These are phyloP conservation scores for Hypsizygus ulmarius DNA, from an alignment of 1,284 basidiomycete genomes.

Conservation along the genomic window DNA sequence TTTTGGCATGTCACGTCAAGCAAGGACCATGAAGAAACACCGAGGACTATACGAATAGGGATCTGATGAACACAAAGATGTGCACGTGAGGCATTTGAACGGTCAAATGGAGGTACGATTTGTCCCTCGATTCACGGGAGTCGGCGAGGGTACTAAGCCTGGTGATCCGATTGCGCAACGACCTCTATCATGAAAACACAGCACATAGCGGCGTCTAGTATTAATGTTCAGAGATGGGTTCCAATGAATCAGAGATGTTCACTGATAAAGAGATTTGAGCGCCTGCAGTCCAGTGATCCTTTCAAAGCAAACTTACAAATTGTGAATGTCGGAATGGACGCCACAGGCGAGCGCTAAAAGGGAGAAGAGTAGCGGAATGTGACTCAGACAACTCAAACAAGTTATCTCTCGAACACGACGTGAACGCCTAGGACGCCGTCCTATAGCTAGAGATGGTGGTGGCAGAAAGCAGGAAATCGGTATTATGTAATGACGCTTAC, in stretches of 20 bases:
- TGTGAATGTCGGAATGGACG: no score
- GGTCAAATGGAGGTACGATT: conserved; percentile 7
- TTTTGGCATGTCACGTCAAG: conserved; percentile 23
- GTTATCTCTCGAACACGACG: no score
- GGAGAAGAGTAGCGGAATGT: no score
- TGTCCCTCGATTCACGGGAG: background rate
- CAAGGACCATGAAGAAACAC: conserved; percentile 11
- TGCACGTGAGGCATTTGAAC: background rate
- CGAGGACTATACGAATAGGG: background rate
- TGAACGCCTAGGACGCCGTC: no score
- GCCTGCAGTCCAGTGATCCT: no score
- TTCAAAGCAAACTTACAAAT: no score
- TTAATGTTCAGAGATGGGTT: no score
- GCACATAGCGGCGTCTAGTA: background rate
- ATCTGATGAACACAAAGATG: background rate
- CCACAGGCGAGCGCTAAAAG: no score
- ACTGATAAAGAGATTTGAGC: no score
- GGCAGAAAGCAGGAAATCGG: background rate
- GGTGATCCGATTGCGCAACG: conserved; percentile 6
- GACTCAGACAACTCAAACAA: no score
- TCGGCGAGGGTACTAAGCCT: background rate
- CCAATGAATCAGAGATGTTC: no score
- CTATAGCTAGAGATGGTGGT: background rate
- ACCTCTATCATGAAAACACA: background rate
- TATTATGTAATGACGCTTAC: conserved; percentile 13